These are phyloP conservation scores for Colletotrichum viniferum DNA, from an alignment of 2,329 filamentous ascomycete species.

Conservation along the genomic window DNA sequence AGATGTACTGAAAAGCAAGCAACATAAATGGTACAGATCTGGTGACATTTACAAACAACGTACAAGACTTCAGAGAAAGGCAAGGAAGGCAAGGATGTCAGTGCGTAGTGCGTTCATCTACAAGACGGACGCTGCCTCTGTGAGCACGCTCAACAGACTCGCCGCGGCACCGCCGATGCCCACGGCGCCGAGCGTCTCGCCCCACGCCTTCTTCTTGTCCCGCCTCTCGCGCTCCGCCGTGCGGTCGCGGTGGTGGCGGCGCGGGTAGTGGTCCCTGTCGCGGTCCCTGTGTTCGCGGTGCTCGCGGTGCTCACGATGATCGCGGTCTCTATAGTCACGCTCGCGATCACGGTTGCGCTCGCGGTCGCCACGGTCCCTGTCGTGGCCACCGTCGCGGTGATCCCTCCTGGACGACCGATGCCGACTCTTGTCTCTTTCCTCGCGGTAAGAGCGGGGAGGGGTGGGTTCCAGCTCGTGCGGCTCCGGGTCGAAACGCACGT, in stretches of 20 bases:
- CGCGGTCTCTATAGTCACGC: constrained; percentile 31
- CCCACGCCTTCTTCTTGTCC: constrained; percentile 51
- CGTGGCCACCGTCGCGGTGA: constrained; percentile 28
- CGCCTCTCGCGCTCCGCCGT: constrained; percentile 27
- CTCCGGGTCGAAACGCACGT: constrained; percentile 57
- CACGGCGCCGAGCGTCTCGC: constrained; percentile 60
- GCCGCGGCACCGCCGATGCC: constrained; percentile 66
- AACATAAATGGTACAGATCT: not conserved
- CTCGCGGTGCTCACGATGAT: constrained; percentile 35
- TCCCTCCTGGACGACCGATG: constrained; percentile 23
- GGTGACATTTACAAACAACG: not conserved
- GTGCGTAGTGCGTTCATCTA: not conserved
- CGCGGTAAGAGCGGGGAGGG: constrained; percentile 28
- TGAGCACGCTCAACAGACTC: constrained; percentile 61
- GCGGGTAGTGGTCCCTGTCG: constrained; percentile 42
- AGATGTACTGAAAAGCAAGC: not conserved
- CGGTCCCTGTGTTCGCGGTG: constrained; percentile 37
- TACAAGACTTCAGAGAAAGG: not conserved
- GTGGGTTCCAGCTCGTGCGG: constrained; percentile 45
- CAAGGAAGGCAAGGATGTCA: no score
- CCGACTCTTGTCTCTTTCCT: constrained; percentile 36
- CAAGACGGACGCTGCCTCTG: constrained; percentile 54
- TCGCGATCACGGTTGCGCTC: constrained; percentile 45
- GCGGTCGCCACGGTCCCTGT: constrained; percentile 36
- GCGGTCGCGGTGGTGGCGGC: constrained; percentile 32